Conservation (phyloP, 192 early-diverging fungal species). For the Phycomyces blakesleeanus region DNA sequence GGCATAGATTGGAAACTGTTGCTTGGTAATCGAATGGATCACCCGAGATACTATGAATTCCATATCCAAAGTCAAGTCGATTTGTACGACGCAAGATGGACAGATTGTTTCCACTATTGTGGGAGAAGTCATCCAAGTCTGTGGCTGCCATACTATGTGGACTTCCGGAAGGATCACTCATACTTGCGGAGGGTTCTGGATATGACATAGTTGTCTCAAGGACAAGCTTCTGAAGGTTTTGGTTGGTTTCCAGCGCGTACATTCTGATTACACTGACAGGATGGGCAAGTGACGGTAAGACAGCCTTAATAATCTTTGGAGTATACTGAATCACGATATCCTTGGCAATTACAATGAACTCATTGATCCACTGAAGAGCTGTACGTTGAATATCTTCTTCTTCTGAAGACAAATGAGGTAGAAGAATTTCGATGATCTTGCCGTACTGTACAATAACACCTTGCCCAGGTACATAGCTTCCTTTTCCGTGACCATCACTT, state of each 20-base stretch:
- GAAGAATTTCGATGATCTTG: conserved; percentile 78
- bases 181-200: conserved; percentile 25
- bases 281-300: conserved; percentile 86
- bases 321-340: conserved; percentile 81
- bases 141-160: not conserved
- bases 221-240: conserved; percentile 74
- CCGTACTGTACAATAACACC: conserved; percentile 81
- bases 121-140: not conserved
- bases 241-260: conserved; percentile 81
- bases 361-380: conserved; percentile 88
- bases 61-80: not conserved
- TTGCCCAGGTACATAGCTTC: conserved; percentile 70
- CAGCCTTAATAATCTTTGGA: conserved; percentile 74
- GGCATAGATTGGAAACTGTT: conserved; percentile 75
- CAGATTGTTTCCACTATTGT: not conserved
- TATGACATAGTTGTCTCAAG: conserved; percentile 48
- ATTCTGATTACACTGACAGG: conserved; percentile 58
- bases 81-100: not conserved
- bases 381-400: conserved; percentile 92
- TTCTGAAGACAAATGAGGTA: conserved; percentile 70
- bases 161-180: conserved; percentile 5
- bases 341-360: conserved; percentile 80
- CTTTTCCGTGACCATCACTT: conserved; percentile 48
- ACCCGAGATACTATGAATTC: not conserved
- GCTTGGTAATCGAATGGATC: conserved; percentile 84